Base-by-base conservation (phyloP, 768 basidiomycete species). In the Tylopilus intermedius region DNA sequence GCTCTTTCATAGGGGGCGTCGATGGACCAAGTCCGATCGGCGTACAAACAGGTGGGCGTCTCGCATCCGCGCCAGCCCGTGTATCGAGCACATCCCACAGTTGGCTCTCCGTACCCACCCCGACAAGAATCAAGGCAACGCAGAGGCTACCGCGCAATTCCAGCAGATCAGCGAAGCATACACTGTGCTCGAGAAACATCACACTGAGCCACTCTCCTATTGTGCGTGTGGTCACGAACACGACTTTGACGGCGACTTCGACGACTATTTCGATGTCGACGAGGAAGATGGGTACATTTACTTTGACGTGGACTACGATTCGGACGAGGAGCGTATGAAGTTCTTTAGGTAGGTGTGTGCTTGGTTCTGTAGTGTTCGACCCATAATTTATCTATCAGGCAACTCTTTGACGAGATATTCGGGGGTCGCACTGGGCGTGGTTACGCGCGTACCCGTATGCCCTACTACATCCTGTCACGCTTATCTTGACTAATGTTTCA, bases 141-240 rank as follows among this genome's bases (percentile, higher is more conserved):
- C 75, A 38, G 72, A 76, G 58, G 87, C 86, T 43, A 88, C 87
- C 37, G 75, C 73, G 3, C 74, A 83, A 63, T 90, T 90, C 61
- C 87, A 90, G 67, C 70, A 73, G 47, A 65, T 91, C 42, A 77
- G 83, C 53, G 84, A 81, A 52, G 87, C 88, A 5, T 91, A 88
- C 69, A 75, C 77, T 43, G 63, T 78, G 29, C 73, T 90, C 26
- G 66, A 79, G 50, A 79, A 78, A 55, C 77, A 86, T 59, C 77
- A 82, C 53, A 61, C 66, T 49, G 70, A 63, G 22, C 50, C 62
- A 21, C 60, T 59, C 47, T 46, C 54, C 4, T 49, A 51, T 43
- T 58, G 42, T 26, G 43, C 58, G 15, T 61, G 52, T 27, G 59
- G 58, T 29, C 22, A 22, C 45, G 14, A 13, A 46, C 70, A 74